Percentiles rank a stretch among this genome's conserved stretches.
phyloP scores from a whole-genome alignment of 164 flowering plant genomes.

The Vitis amurensis region DNA sequence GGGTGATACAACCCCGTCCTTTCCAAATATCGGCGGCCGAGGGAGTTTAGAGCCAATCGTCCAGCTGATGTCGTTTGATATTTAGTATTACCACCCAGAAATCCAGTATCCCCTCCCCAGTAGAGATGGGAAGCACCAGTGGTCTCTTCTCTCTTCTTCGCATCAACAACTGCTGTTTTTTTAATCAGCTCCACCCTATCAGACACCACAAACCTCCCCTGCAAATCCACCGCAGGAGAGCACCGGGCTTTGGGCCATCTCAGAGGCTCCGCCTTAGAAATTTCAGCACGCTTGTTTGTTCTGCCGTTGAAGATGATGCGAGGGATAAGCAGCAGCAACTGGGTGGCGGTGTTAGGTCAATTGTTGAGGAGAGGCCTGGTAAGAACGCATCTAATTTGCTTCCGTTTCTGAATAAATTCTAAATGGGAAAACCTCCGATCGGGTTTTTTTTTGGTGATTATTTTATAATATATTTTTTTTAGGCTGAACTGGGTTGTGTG shows the following conservation, averaged over 20 bases:
- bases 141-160: slow-evolving; percentile 43
- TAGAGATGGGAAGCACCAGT: slow-evolving; percentile 51
- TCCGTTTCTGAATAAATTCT: no score
- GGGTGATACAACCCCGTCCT: no score
- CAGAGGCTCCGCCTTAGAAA: slow-evolving; percentile 9
- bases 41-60: background rate
- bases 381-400: background rate
- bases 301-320: slow-evolving; percentile 62
- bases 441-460: no score
- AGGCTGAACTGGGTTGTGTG: no score
- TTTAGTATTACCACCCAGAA: background rate
- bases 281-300: slow-evolving; percentile 33
- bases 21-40: background rate
- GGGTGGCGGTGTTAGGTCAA: slow-evolving; percentile 44
- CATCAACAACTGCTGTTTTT: slow-evolving; percentile 35
- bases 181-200: slow-evolving; percentile 20
- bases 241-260: slow-evolving; percentile 23
- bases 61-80: background rate
- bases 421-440: no score
- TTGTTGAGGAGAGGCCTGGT: slow-evolving; percentile 71
- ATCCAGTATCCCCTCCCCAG: background rate
- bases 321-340: slow-evolving; percentile 34
- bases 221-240: slow-evolving; percentile 17
- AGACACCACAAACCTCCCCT: slow-evolving; percentile 19
- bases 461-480: no score